phyloP scores from a whole-genome alignment of 1,284 basidiomycete genomes.

The Heterobasidion parviporum region DNA sequence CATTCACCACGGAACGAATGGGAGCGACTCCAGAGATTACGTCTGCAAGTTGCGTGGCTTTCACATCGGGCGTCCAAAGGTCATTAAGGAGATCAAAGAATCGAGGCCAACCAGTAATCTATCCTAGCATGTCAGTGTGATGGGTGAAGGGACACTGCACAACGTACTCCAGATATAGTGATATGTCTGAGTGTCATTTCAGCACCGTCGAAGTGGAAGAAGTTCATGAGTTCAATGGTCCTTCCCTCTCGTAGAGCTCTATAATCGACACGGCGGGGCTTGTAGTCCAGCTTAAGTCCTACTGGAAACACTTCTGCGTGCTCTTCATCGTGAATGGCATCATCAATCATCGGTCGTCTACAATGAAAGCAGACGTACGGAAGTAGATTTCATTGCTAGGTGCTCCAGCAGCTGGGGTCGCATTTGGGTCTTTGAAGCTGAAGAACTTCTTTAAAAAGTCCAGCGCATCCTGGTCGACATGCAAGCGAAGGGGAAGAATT shows the following conservation, averaged over 20 bases:
- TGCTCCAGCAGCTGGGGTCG: conserved; percentile 19
- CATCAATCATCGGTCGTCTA: background rate
- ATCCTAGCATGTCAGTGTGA: conserved; percentile 2
- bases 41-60: conserved; percentile 95
- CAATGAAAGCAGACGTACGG: conserved; percentile 39
- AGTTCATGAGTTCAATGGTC: conserved; percentile 98
- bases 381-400: conserved; percentile 59
- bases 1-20: conserved; percentile 92
- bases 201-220: conserved; percentile 98
- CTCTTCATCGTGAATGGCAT: conserved; percentile 37
- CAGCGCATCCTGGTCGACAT: conserved; percentile 97
- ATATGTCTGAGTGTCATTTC: conserved; percentile 97
- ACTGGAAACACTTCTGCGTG: conserved; percentile 87
- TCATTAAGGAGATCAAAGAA: conserved; percentile 91
- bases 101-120: conserved; percentile 86
- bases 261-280: conserved; percentile 95
- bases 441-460: conserved; percentile 98
- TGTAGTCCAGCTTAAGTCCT: conserved; percentile 94
- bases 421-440: conserved; percentile 70
- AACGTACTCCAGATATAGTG: conserved; percentile 79
- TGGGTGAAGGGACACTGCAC: background rate
- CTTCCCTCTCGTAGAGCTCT: conserved; percentile 84
- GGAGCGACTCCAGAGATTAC: conserved; percentile 97
- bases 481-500: conserved; percentile 81
- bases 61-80: conserved; percentile 98